Evolutionary conservation across 2,329 filamentous ascomycete genomes (phyloP), one percentile per base, ranked within the genome.

Genomic region (Trichoderma afroharzianum): DNA sequence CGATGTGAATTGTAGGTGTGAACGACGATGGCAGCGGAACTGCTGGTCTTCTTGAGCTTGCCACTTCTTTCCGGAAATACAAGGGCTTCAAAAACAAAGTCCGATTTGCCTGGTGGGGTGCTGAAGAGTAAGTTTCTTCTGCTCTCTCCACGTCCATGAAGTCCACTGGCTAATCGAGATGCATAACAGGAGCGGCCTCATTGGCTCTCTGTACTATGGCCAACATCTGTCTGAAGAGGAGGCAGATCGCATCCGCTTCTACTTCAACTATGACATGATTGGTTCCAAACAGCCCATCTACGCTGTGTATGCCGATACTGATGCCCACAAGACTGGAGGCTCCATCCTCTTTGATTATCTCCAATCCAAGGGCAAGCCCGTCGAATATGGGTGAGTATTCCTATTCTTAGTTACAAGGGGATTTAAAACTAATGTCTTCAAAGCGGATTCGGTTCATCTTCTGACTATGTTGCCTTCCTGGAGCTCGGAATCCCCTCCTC

Each of bases 261-360:
- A 91, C 82, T 87, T 92, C 78, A 91, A 92, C 82, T 91, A 90
- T 76, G 90, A 92, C 80, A 92, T 92, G 91, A 90, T 92, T 70
- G 84, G 81, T n/a, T 85, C 83, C 18, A 78, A 79, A 4, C 75
- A 77, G n/a, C 81, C 83, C 12, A 74, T 76, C 53, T 85, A 80
- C 75, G 76, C 75, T 68, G 79, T 85, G 8, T 83, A 84, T 69
- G 77, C 81, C 57, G 80, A 81, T 73, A 80, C 78, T 32, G 80
- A 83, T 24, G 83, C 78, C 9, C 81, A 85, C 73, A 74, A 77
- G 28, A 72, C 75, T 58, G 81, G 80, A 55, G 79, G 79, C 59
- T 64, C 74, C 32, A 75, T 74, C 26, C 75, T 83, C n/a, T 63
- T 74, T 63, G 78, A 80, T 58, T 80, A 80, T 66, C 75, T 82